Evolutionary conservation across 176 grass and related monocot species (phyloP).

Genomic region (Oropetium thomaeum): DNA sequence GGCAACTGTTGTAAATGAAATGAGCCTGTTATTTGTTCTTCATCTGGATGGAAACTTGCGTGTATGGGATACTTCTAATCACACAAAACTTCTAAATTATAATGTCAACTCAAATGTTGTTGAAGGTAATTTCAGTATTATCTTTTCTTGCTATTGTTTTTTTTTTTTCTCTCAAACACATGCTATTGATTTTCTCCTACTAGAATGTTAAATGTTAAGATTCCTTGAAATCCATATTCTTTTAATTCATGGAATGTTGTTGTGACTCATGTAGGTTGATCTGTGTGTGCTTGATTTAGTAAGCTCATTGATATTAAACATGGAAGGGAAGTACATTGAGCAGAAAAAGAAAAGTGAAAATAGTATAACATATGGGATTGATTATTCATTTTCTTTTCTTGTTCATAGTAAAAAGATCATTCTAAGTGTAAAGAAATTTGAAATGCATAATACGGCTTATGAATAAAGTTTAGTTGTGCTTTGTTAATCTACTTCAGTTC

Average conservation of each 20-base stretch:
- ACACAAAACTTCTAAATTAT: slow-evolving; percentile 59
- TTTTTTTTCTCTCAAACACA: background rate
- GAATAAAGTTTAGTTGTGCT: slow-evolving; percentile 6
- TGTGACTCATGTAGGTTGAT: slow-evolving; percentile 8
- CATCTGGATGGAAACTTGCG: slow-evolving; percentile 80
- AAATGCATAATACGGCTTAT: background rate
- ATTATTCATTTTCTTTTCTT: background rate
- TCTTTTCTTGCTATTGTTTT: slow-evolving; percentile 16
- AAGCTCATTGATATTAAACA: background rate
- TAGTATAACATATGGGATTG: background rate
- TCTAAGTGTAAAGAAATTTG: slow-evolving; percentile 3
- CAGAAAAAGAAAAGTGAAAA: background rate
- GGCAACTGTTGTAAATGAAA: slow-evolving; percentile 59
- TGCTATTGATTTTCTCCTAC: slow-evolving; percentile 2
- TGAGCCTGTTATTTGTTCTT: slow-evolving; percentile 74
- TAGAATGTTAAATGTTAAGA: background rate
- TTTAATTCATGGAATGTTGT: slow-evolving; percentile 14
- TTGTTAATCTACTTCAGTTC: background rate
- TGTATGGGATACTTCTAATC: slow-evolving; percentile 79
- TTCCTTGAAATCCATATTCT: slow-evolving; percentile 19
- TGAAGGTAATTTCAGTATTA: slow-evolving; percentile 54
- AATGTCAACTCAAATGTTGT: slow-evolving; percentile 52
- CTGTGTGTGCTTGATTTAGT: slow-evolving; percentile 19
- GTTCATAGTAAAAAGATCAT: background rate
- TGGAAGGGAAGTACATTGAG: background rate